phyloP scores from a whole-genome alignment of 2,329 filamentous ascomycete species.

The Penicillium expansum region DNA sequence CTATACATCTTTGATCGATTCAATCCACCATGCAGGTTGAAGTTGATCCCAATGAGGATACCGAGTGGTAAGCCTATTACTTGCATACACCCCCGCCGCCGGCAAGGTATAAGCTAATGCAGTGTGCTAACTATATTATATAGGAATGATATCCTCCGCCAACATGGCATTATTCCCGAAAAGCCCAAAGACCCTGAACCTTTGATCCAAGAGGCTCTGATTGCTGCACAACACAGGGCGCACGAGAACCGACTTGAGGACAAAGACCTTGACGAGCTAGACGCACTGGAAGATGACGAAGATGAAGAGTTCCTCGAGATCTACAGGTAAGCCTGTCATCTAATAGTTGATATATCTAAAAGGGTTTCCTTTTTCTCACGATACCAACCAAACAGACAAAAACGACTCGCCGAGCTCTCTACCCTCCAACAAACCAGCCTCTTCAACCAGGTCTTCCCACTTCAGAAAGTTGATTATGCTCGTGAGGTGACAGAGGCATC shows the following conservation, averaged over 20 bases:
- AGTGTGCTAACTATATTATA: conserved; percentile 13
- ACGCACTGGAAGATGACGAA: conserved; percentile 91
- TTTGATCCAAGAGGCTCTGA: conserved; percentile 90
- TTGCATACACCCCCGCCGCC: conserved; percentile 14
- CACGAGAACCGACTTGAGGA: conserved; percentile 91
- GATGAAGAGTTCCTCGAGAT: conserved; percentile 87
- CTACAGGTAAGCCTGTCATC: conserved; percentile 58
- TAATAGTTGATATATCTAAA: neutral
- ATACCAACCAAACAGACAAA: conserved; percentile 53
- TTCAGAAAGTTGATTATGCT: conserved; percentile 92
- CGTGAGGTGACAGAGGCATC: conserved; percentile 91
- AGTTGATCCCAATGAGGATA: conserved; percentile 93
- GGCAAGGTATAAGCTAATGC: conserved; percentile 12
- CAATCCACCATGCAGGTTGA: conserved; percentile 64
- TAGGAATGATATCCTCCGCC: conserved; percentile 97
- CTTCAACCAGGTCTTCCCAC: conserved; percentile 86
- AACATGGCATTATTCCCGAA: conserved; percentile 95
- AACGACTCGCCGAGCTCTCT: conserved; percentile 79
- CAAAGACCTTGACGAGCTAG: conserved; percentile 90
- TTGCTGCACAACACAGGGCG: conserved; percentile 76
- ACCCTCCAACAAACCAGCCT: conserved; percentile 71
- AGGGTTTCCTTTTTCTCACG: neutral
- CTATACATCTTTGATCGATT: neutral
- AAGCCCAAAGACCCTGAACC: conserved; percentile 94
- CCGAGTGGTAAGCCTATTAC: conserved; percentile 71